Evolutionary conservation across 306 rosid genomes (phyloP).

Genomic region (Sicyos baderoa): DNA sequence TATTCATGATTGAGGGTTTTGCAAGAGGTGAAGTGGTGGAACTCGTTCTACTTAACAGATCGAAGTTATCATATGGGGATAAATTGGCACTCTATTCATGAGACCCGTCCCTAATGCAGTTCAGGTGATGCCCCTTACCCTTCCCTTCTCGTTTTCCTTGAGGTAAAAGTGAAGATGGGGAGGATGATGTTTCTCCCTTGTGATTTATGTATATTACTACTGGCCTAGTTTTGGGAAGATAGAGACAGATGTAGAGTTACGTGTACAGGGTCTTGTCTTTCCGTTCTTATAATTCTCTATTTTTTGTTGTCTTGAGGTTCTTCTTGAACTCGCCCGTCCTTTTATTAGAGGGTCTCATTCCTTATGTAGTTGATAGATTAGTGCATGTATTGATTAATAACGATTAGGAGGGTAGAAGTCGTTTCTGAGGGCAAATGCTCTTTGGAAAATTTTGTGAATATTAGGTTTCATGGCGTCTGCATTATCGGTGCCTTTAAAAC

Average conservation of each 20-base stretch:
- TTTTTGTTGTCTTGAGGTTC: constrained; percentile 23
- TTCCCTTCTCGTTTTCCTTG: constrained; percentile 3
- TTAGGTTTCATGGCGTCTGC: constrained; percentile 29
- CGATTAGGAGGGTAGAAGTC: constrained; percentile 25
- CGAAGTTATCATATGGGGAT: constrained; percentile 11
- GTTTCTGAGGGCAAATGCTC: constrained; percentile 26
- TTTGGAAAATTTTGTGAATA: constrained; percentile 77
- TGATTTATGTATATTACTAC: constrained; percentile 79
- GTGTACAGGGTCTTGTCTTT: constrained; percentile 93
- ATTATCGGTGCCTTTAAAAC: constrained; percentile 34
- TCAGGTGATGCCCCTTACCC: constrained; percentile 15
- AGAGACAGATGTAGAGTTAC: constrained; percentile 52
- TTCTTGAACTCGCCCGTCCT: constrained; percentile 39
- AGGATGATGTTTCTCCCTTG: constrained; percentile 35
- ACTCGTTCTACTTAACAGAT: constrained; percentile 16
- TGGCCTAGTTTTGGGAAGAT: constrained; percentile 56
- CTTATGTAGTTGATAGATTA: constrained; percentile 50
- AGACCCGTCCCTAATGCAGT: constrained; percentile 16
- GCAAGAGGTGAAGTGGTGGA: constrained; percentile 37
- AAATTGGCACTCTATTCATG: constrained; percentile 9
- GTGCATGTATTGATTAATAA: constrained; percentile 56
- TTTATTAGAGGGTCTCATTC: constrained; percentile 34
- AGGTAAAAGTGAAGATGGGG: constrained; percentile 30
- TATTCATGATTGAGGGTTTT: constrained; percentile 38
- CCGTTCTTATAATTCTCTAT: constrained; percentile 34